phyloP scores from a whole-genome alignment of 2,329 filamentous ascomycete species.

The Emmonsia crescens region DNA sequence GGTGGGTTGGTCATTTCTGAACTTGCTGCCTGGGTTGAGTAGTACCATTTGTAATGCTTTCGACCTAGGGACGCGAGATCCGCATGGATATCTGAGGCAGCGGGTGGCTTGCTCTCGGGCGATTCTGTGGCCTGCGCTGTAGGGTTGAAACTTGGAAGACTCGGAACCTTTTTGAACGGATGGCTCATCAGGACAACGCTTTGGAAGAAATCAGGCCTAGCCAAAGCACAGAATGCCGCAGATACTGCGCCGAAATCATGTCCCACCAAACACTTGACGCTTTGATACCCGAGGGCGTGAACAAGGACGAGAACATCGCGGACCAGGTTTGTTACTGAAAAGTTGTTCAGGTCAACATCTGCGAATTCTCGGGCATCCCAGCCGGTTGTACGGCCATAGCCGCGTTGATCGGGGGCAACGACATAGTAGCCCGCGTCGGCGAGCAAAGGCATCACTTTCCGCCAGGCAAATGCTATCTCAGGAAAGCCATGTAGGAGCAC shows the following conservation, averaged over 20 bases:
- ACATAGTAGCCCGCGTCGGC: constrained; percentile 52
- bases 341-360: constrained; percentile 46
- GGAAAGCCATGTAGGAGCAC: constrained; percentile 57
- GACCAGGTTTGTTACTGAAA: constrained; percentile 48
- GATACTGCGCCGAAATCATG: constrained; percentile 58
- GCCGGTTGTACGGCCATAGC: constrained; percentile 55
- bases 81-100: constrained; percentile 41
- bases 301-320: constrained; percentile 53
- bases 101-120: constrained; percentile 14
- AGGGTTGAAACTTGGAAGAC: constrained; percentile 37
- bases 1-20: constrained; percentile 26
- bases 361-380: constrained; percentile 44
- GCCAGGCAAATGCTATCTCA: constrained; percentile 60
- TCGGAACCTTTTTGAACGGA: constrained; percentile 42
- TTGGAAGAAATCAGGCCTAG: constrained; percentile 54
- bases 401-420: constrained; percentile 57
- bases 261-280: constrained; percentile 50
- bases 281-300: constrained; percentile 48
- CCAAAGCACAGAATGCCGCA: constrained; percentile 48
- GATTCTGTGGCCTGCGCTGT: constrained; percentile 7
- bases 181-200: constrained; percentile 55
- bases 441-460: constrained; percentile 50
- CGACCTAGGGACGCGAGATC: constrained; percentile 44
- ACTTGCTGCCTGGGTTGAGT: constrained; percentile 28
- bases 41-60: constrained; percentile 62